A percentile compares a stretch with the other conserved stretches of the same genome.
These are phyloP conservation scores for Pezicula carpinea DNA, from an alignment of 2,329 filamentous ascomycete species.

Conservation along the genomic window DNA sequence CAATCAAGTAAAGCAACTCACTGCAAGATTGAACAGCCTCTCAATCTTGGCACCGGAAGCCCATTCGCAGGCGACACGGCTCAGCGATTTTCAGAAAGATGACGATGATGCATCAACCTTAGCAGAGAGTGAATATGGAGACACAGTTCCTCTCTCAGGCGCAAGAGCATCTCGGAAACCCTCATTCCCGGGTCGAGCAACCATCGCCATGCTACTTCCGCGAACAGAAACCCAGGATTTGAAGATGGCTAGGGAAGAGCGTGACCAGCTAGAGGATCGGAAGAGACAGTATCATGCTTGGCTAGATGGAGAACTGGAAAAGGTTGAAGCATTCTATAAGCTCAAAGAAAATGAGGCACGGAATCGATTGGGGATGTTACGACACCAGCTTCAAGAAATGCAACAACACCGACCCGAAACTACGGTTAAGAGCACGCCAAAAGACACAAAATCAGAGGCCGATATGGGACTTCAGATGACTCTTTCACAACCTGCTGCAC, in stretches of 20 bases:
- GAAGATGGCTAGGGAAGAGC: neutral
- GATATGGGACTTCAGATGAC: neutral
- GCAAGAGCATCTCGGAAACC: slow-evolving; percentile 15
- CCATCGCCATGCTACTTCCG: neutral
- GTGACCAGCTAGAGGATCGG: neutral
- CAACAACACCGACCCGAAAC: neutral
- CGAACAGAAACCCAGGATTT: neutral
- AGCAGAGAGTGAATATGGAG: too few species aligned
- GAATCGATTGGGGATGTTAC: slow-evolving; percentile 27
- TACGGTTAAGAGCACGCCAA: neutral
- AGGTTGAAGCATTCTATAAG: slow-evolving; percentile 35
- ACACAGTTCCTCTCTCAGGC: neutral
- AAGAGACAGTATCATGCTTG: neutral
- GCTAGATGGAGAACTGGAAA: neutral
- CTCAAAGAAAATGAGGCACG: slow-evolving; percentile 29
- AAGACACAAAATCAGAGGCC: neutral
- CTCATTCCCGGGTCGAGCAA: slow-evolving; percentile 3
- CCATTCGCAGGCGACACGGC: slow-evolving; percentile 17
- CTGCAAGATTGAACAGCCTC: slow-evolving; percentile 3
- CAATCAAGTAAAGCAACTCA: slow-evolving; percentile 45
- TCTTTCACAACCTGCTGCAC: neutral
- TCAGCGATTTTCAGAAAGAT: neutral
- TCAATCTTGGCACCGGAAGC: slow-evolving; percentile 7
- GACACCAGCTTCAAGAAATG: slow-evolving; percentile 39
- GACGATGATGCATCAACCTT: too few species aligned